Conservation (phyloP, 2,329 filamentous ascomycete genomes). For the Apiospora kogelbergensis region DNA sequence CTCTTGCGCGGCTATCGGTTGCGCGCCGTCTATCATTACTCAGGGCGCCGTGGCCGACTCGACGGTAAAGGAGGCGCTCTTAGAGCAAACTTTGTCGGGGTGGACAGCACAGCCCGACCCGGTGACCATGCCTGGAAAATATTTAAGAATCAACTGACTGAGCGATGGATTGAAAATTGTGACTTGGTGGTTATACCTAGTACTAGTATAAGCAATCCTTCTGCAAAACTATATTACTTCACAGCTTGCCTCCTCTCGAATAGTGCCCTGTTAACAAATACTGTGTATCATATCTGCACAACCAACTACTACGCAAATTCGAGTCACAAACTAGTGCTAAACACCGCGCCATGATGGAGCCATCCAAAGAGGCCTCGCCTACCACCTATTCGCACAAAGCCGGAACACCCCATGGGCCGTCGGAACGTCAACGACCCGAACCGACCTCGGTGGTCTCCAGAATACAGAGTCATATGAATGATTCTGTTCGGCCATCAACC, state of each 20-base stretch:
- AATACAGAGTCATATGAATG: conserved; percentile 26
- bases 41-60: neutral
- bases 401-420: neutral
- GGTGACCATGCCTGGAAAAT: neutral
- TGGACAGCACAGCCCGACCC: neutral
- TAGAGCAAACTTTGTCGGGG: neutral
- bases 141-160: neutral
- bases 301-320: neutral
- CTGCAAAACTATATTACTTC: neutral
- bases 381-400: neutral
- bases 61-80: neutral
- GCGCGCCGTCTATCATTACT: neutral
- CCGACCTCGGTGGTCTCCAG: conserved; percentile 19
- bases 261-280: no score
- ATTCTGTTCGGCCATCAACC: conserved; percentile 36
- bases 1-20: neutral
- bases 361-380: neutral
- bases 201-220: neutral
- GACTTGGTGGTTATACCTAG: no score
- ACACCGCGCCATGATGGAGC: neutral
- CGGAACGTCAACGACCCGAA: neutral
- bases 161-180: neutral
- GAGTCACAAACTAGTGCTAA: neutral
- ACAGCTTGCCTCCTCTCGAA: neutral
- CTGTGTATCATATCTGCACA: neutral